Percentiles rank a stretch among this genome's conserved stretches.
Evolutionary conservation across 306 rosid species (phyloP).

Genomic region (Cucumis cinereus): DNA sequence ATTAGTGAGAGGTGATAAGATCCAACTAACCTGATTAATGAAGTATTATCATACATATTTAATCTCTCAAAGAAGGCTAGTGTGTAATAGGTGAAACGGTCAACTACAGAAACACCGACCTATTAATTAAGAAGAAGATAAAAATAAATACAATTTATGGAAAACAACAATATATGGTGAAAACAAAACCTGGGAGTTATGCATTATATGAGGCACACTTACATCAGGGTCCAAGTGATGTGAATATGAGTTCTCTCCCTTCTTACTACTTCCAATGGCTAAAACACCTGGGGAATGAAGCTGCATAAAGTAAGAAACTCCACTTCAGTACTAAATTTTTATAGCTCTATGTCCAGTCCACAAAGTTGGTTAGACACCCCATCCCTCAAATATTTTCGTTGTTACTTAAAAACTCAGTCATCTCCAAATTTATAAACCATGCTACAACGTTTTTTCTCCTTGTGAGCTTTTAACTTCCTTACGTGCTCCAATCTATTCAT

Average conservation of each 20-base stretch:
- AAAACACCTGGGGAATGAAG: conserved; percentile 91
- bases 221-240: conserved; percentile 97
- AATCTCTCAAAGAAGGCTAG: conserved; percentile 87
- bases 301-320: conserved; percentile 39
- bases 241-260: conserved; percentile 95
- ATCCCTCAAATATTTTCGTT: neutral
- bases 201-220: conserved; percentile 16
- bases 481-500: neutral
- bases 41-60: conserved; percentile 88
- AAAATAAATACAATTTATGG: conserved; percentile 9
- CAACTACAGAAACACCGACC: conserved; percentile 98
- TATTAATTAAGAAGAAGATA: conserved; percentile 15
- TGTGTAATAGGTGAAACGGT: conserved; percentile 88
- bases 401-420: neutral
- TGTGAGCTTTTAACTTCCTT: neutral
- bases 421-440: neutral
- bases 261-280: conserved; percentile 96
- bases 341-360: neutral
- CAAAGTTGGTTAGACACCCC: neutral
- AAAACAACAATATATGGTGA: neutral
- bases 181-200: neutral
- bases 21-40: conserved; percentile 59
- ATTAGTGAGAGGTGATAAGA: neutral
- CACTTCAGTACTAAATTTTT: conserved; percentile 17
- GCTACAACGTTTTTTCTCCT: neutral